Evolutionary conservation across 352 stramenopile genomes (phyloP), one percentile per base, ranked within the genome.

Genomic region (Saprolegnia parasitica): DNA sequence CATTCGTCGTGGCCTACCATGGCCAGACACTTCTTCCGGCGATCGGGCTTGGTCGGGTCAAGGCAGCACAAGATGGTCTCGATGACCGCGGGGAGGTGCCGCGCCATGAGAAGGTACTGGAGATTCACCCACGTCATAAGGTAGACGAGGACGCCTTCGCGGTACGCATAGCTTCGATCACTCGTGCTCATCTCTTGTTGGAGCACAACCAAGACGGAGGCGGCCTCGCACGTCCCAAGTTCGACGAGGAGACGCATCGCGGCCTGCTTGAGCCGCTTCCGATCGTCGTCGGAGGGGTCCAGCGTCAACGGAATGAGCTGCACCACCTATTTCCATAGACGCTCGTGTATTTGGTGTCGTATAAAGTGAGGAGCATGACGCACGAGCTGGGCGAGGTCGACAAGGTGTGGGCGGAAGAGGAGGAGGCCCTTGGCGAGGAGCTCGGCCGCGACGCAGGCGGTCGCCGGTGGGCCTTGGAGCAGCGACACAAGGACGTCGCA

Each of bases 131-230:
- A 77, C 71, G 92, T 84, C 20, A 84, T 92, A 56, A 95, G 73
- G 67, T 87, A 93, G 21, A 91, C 57, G 39, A 95, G 60, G 23
- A 91, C 83, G 21, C 62, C 88, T 56, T 93, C 82, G 32, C 86
- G 83, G 61, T 90, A 92, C 15, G 78, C 81, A 10, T 86, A 67
- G 1, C 81, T 75, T 0, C 85, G 83, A 54, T 93, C 86, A 11
- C 76, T 80, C 56, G 82, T 87, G 74, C 89, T 86, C 83, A 95
- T 93, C 67, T 95, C 86, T 46, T 92, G 86, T 49, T 95, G 84
- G 0, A 95, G 74, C 10, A 93, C 57, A 39, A 72, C 77, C 15
- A 95, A 71, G 13, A 95, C 86, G 47, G 92, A 95, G 2, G 86
- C 84, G 0, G 83, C 81, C 67, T 95, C 86, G 54, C 79, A 92